Conservation (phyloP, 495 filamentous ascomycete species). For the Penicillium pulvis region DNA sequence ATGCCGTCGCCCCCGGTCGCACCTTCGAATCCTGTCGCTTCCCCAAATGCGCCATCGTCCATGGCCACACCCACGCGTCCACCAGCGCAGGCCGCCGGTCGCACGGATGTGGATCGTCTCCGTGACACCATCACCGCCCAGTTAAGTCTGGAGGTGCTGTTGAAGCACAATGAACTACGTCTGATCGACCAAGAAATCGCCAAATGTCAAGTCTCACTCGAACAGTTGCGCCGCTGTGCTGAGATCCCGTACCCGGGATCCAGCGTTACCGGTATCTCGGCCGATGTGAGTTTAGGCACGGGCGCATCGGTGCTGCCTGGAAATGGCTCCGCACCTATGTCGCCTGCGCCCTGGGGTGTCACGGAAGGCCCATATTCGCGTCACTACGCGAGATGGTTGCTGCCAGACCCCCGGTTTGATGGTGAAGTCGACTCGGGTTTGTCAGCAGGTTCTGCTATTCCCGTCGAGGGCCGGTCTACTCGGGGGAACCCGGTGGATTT, state of each 20-base stretch:
- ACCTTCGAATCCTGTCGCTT: neutral
- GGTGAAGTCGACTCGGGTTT: slow-evolving; percentile 48
- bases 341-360: slow-evolving; percentile 83
- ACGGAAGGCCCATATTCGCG: slow-evolving; percentile 88
- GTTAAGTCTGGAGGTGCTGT: slow-evolving; percentile 85
- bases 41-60: slow-evolving; percentile 10
- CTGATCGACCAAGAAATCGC: slow-evolving; percentile 95
- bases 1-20: slow-evolving; percentile 11
- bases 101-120: slow-evolving; percentile 43
- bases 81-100: slow-evolving; percentile 24
- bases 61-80: slow-evolving; percentile 16
- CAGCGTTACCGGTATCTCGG: slow-evolving; percentile 57
- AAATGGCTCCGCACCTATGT: slow-evolving; percentile 58
- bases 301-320: slow-evolving; percentile 66
- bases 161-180: slow-evolving; percentile 92
- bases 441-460: slow-evolving; percentile 32
- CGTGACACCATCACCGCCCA: slow-evolving; percentile 79
- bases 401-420: slow-evolving; percentile 87
- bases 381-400: slow-evolving; percentile 92
- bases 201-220: slow-evolving; percentile 92
- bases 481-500: slow-evolving; percentile 68
- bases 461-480: slow-evolving; percentile 66
- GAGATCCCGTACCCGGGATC: slow-evolving; percentile 84
- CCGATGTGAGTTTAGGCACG: slow-evolving; percentile 68
- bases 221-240: slow-evolving; percentile 89